These are phyloP conservation scores for Periconia sp. DNA, from an alignment of 2,329 filamentous ascomycete species.

Conservation along the genomic window DNA sequence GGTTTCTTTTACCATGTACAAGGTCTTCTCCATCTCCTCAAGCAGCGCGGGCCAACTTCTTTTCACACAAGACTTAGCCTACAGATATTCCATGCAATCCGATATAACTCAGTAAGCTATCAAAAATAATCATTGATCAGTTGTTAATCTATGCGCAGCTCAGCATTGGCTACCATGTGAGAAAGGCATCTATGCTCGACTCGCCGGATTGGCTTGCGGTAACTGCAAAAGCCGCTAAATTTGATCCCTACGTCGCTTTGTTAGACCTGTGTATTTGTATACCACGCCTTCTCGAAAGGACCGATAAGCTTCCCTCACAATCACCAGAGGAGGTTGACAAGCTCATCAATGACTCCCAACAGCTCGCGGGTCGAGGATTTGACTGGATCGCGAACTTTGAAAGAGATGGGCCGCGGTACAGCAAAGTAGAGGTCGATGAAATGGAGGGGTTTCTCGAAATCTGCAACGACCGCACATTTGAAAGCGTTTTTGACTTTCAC, in stretches of 20 bases:
- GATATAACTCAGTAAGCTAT: constrained; percentile 44
- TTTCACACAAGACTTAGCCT: constrained; percentile 37
- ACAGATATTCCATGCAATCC: constrained; percentile 42
- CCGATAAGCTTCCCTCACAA: constrained; percentile 24
- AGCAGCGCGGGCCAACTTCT: constrained; percentile 38
- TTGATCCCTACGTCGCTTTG: constrained; percentile 40
- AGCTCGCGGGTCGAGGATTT: constrained; percentile 30
- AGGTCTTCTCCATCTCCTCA: constrained; percentile 39
- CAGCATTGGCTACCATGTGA: constrained; percentile 41
- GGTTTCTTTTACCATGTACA: constrained; percentile 47
- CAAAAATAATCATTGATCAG: too few species aligned
- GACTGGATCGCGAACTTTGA: constrained; percentile 41
- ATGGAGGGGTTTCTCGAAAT: constrained; percentile 36
- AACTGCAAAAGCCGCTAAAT: constrained; percentile 35
- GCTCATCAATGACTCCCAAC: constrained; percentile 33
- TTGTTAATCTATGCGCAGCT: too few species aligned
- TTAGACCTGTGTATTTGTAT: constrained; percentile 41
- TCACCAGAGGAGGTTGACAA: constrained; percentile 24
- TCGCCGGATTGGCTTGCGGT: constrained; percentile 40
- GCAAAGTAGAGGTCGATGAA: constrained; percentile 24
- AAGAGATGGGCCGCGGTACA: constrained; percentile 35
- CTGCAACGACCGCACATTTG: constrained; percentile 32
- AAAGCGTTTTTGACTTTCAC: constrained; percentile 38
- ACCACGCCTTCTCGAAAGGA: constrained; percentile 42
- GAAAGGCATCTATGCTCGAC: constrained; percentile 44